Conservation (phyloP, 2,329 filamentous ascomycete genomes). For the Emydomyces testavorans region DNA sequence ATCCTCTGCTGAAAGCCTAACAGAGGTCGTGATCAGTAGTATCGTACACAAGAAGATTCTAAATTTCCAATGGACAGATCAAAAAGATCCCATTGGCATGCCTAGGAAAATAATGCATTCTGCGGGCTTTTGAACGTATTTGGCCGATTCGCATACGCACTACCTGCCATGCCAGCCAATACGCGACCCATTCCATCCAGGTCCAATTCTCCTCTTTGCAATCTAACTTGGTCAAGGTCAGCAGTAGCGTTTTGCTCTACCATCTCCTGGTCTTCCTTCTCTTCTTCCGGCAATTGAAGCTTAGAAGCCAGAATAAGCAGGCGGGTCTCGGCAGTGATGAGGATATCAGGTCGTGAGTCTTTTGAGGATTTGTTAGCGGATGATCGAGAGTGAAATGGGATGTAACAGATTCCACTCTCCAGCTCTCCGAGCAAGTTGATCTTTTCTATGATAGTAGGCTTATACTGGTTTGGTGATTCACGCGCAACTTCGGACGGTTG, state of each 20-base stretch:
- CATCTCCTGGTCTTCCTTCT: conserved; percentile 14
- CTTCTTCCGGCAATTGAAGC: conserved; percentile 20
- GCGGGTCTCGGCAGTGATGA: conserved; percentile 33
- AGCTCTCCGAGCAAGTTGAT: conserved; percentile 33
- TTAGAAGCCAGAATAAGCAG: conserved; percentile 29
- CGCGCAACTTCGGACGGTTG: conserved; percentile 28
- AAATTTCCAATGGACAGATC: no score
- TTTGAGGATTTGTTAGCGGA: conserved; percentile 17
- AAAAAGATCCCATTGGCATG: no score
- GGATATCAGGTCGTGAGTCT: conserved; percentile 24
- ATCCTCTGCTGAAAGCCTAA: no score
- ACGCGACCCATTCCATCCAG: conserved; percentile 40
- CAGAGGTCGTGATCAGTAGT: no score
- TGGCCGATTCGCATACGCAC: conserved; percentile 18
- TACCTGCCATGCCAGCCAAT: conserved; percentile 33
- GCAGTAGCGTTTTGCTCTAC: conserved; percentile 13
- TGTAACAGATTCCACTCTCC: conserved; percentile 29
- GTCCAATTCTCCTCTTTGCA: conserved; percentile 36
- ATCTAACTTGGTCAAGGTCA: conserved; percentile 31
- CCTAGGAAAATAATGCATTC: conserved; percentile 18
- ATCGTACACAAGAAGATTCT: no score
- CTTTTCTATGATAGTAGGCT: conserved; percentile 30
- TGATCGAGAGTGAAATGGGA: conserved; percentile 21
- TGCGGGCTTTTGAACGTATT: conserved; percentile 27
- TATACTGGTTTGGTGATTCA: conserved; percentile 30